phyloP scores from a whole-genome alignment of 768 basidiomycete genomes.

The Strobilomyces dryophilus region DNA sequence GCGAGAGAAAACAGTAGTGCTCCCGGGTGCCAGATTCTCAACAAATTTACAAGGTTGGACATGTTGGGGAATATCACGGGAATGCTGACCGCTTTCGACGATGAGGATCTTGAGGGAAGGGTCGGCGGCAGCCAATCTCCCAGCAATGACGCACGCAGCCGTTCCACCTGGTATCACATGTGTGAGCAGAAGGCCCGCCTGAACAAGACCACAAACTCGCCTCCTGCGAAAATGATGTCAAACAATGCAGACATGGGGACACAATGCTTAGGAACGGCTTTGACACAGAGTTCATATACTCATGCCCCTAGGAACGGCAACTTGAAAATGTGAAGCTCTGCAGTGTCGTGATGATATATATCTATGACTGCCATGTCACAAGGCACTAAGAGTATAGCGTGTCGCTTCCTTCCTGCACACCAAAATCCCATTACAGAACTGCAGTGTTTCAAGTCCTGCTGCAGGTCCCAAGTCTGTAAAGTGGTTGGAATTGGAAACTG shows the following conservation, averaged over 20 bases:
- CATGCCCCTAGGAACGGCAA: no score
- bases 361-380: no score
- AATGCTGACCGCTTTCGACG: constrained; percentile 56
- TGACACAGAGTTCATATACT: no score
- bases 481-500: no score
- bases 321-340: no score
- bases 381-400: no score
- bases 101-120: constrained; percentile 54
- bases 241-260: constrained; percentile 17
- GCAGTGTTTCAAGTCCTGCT: no score
- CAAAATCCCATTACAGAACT: no score
- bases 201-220: constrained; percentile 23
- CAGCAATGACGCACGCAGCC: constrained; percentile 48
- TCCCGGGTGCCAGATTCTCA: constrained; percentile 36
- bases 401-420: no score
- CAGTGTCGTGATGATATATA: no score
- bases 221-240: constrained; percentile 58
- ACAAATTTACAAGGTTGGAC: constrained; percentile 52
- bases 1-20: constrained; percentile 44
- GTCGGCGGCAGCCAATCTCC: constrained; percentile 50
- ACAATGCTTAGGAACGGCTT: no score
- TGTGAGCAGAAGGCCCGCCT: neutral
- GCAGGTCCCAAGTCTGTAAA: no score
- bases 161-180: constrained; percentile 37
- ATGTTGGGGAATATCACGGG: constrained; percentile 42